Conservation (phyloP, 169 alveolate genomes). For the Theileria annulata region DNA sequence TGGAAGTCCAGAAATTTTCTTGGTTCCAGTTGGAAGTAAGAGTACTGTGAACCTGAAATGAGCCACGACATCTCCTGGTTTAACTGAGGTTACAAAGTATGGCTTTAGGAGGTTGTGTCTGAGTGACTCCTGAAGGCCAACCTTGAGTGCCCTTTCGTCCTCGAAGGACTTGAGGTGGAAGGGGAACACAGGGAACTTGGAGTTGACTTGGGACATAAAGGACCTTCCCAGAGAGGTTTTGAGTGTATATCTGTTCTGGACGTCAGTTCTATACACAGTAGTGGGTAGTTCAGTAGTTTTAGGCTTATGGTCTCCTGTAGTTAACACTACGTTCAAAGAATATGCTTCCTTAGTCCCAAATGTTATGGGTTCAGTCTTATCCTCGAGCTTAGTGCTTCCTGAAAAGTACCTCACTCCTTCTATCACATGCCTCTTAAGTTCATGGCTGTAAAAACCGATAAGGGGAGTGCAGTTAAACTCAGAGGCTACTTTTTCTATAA, state of each 20-base stretch:
- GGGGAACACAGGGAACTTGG: slow-evolving; percentile 83
- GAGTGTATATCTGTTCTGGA: slow-evolving; percentile 90
- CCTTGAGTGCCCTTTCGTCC: slow-evolving; percentile 80
- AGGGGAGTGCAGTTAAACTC: slow-evolving; percentile 88
- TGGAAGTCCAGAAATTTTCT: slow-evolving; percentile 78
- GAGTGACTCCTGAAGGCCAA: slow-evolving; percentile 95
- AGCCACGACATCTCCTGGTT: slow-evolving; percentile 90
- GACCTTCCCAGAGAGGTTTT: slow-evolving; percentile 92
- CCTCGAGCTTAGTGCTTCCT: slow-evolving; percentile 86
- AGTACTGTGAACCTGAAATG: slow-evolving; percentile 90
- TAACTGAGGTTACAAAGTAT: slow-evolving; percentile 90
- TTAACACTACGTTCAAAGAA: slow-evolving; percentile 89
- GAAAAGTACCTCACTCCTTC: slow-evolving; percentile 87
- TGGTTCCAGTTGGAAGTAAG: slow-evolving; percentile 86
- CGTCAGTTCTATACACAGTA: slow-evolving; percentile 91
- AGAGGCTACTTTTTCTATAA: slow-evolving; percentile 84
- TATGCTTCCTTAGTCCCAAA: slow-evolving; percentile 93
- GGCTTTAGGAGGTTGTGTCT: slow-evolving; percentile 93
- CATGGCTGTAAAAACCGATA: slow-evolving; percentile 91
- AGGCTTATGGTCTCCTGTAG: slow-evolving; percentile 93
- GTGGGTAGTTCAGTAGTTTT: slow-evolving; percentile 90
- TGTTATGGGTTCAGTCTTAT: slow-evolving; percentile 90
- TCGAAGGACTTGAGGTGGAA: slow-evolving; percentile 76
- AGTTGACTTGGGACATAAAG: slow-evolving; percentile 90
- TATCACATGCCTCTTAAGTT: slow-evolving; percentile 90